Percentiles rank a stretch among this genome's conserved stretches.
These are phyloP conservation scores for Solanum okadae DNA, from an alignment of 257 asterid genomes.

Conservation along the genomic window DNA sequence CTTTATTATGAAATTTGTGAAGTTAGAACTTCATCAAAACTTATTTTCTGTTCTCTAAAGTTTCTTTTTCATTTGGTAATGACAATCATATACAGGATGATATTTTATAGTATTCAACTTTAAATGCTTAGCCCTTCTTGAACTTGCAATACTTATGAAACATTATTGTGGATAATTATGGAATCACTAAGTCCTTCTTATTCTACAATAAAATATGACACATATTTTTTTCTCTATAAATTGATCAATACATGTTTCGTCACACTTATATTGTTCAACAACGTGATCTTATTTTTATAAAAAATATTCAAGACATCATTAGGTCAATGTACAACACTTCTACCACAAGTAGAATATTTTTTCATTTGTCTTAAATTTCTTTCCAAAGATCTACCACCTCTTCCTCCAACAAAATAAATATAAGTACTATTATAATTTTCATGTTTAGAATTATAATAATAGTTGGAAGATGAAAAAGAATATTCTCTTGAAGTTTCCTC, in stretches of 20 bases:
- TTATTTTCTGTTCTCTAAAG: not conserved
- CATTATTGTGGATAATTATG: not conserved
- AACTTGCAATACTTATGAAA: not conserved
- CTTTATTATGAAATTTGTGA: not conserved
- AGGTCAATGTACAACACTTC: not conserved
- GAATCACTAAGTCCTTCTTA: not conserved
- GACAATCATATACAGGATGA: not conserved
- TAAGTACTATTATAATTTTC: not conserved
- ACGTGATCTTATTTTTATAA: not conserved
- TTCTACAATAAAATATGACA: not conserved
- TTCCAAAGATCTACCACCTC: not conserved
- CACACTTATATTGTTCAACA: not conserved
- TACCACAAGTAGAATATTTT: not conserved
- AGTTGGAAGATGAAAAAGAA: not conserved
- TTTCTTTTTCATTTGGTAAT: not conserved
- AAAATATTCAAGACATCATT: not conserved
- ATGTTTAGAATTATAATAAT: not conserved
- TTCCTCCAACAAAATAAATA: not conserved
- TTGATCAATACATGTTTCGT: not conserved
- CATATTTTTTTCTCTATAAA: not conserved
- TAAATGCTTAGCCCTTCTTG: not conserved
- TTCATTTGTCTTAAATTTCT: not conserved
- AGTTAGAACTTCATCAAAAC: not conserved
- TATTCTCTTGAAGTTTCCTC: not conserved
- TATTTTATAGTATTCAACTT: not conserved